These are phyloP conservation scores for Lactarius sp. DNA, from an alignment of 768 basidiomycete species.

Conservation along the genomic window DNA sequence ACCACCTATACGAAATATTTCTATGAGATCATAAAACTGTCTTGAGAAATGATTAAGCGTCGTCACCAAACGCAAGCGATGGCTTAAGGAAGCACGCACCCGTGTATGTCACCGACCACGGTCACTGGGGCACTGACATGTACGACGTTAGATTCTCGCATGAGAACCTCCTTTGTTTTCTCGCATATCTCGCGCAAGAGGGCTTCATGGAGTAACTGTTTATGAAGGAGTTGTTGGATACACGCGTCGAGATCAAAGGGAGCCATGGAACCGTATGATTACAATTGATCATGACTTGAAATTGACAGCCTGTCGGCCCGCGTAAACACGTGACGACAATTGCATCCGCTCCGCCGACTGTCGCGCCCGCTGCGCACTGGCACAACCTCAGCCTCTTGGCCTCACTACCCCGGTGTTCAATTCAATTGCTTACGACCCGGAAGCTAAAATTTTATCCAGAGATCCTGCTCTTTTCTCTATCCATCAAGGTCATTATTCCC, in stretches of 20 bases:
- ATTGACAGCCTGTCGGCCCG: background rate
- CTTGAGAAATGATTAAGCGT: conserved; percentile 45
- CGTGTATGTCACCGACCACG: conserved; percentile 98
- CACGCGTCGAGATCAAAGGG: conserved; percentile 97
- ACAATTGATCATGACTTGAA: background rate
- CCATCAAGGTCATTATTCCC: no score
- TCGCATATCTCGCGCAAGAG: conserved; percentile 97
- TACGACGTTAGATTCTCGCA: conserved; percentile 98
- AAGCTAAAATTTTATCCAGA: background rate
- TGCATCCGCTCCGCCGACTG: no score
- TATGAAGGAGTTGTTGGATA: conserved; percentile 82
- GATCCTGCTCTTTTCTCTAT: background rate
- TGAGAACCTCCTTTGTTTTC: conserved; percentile 98
- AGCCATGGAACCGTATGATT: conserved; percentile 33
- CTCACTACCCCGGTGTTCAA: no score
- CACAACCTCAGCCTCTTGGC: no score
- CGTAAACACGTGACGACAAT: no score
- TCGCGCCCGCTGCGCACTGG: no score
- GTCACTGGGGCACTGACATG: conserved; percentile 96
- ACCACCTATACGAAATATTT: conserved; percentile 98
- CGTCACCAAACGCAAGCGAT: conserved; percentile 34
- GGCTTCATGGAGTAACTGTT: conserved; percentile 93
- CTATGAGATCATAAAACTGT: conserved; percentile 98
- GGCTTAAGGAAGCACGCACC: conserved; percentile 50
- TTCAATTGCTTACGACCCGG: background rate